Conservation (phyloP, 345 rosid genomes). For the Ceriops decandra region DNA sequence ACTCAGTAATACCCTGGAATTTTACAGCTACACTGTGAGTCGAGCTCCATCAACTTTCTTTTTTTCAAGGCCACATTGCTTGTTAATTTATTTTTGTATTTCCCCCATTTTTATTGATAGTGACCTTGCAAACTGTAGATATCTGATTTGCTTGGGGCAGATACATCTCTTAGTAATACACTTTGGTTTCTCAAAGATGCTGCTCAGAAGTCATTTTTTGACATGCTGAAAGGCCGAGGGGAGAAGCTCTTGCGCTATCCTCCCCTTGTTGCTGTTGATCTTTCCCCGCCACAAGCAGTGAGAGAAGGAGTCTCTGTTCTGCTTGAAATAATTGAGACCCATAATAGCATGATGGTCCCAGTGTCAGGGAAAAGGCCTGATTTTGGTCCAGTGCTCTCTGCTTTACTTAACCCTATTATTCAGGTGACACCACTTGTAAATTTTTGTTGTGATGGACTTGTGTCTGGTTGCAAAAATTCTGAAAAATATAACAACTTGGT, state of each 20-base stretch:
- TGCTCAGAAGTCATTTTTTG: constrained; percentile 88
- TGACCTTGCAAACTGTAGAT: constrained; percentile 42
- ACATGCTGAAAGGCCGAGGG: constrained; percentile 81
- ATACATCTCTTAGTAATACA: constrained; percentile 81
- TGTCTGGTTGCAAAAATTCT: background rate
- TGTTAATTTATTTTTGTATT: background rate
- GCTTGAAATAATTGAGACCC: constrained; percentile 82
- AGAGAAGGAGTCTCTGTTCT: constrained; percentile 87
- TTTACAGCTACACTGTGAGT: constrained; percentile 91
- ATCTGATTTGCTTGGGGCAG: constrained; percentile 84
- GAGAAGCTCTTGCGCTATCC: constrained; percentile 94
- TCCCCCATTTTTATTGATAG: constrained; percentile 10
- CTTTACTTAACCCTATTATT: constrained; percentile 88
- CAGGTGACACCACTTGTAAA: constrained; percentile 47
- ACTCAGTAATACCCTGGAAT: constrained; percentile 85
- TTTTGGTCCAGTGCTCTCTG: constrained; percentile 79
- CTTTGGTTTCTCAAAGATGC: constrained; percentile 87
- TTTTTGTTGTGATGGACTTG: background rate
- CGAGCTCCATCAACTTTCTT: constrained; percentile 16
- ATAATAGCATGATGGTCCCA: constrained; percentile 81
- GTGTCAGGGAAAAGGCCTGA: constrained; percentile 56
- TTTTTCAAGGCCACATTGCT: background rate
- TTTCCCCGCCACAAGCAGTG: constrained; percentile 92
- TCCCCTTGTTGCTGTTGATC: constrained; percentile 91
- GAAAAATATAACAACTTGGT: background rate